Conservation (phyloP, 2,329 filamentous ascomycete species). For the Rhexocercosporidium sp. region DNA sequence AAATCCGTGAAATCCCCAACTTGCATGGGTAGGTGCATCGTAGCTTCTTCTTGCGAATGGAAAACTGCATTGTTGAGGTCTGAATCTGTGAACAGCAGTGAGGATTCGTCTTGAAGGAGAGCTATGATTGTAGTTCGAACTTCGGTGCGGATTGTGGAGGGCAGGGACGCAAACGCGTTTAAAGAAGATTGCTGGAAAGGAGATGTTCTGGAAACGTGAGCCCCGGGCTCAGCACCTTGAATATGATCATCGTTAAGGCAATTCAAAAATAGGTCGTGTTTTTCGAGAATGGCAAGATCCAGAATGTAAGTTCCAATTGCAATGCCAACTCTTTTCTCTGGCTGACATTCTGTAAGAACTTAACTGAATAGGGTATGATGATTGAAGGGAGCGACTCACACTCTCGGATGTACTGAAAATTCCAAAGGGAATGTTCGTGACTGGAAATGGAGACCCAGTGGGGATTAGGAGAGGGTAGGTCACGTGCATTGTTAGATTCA, state of each 20-base stretch:
- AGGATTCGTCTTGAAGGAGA: neutral
- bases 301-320: neutral
- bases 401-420: neutral
- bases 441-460: neutral
- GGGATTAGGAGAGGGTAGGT: neutral
- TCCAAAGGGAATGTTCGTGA: neutral
- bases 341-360: neutral
- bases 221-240: neutral
- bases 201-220: neutral
- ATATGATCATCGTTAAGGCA: neutral
- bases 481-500: neutral
- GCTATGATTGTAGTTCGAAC: neutral
- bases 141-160: neutral
- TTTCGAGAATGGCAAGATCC: neutral
- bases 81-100: neutral
- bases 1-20: slow-evolving; percentile 64
- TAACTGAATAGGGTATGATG: neutral
- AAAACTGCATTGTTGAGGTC: neutral
- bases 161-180: neutral
- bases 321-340: neutral
- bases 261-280: neutral
- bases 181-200: neutral
- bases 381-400: neutral
- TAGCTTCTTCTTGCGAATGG: slow-evolving; percentile 37
- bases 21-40: slow-evolving; percentile 58